phyloP scores from a whole-genome alignment of 1,284 basidiomycete species.

The Trichosporon coremiiforme region DNA sequence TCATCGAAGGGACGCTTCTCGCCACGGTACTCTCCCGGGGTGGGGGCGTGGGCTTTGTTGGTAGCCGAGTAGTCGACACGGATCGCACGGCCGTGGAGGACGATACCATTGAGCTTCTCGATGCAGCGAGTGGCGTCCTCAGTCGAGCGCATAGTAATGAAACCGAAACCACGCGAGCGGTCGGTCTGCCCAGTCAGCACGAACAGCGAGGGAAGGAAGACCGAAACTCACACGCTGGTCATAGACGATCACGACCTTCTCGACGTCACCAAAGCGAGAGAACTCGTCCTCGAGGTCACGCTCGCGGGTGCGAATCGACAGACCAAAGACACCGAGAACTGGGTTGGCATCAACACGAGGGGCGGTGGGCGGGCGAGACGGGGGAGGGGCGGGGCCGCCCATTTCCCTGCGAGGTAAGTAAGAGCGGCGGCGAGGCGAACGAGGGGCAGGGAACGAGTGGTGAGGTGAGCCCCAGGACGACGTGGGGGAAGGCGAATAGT shows the following conservation, averaged over 20 bases:
- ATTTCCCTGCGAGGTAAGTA: neutral
- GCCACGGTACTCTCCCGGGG: slow-evolving; percentile 97
- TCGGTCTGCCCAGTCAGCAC: slow-evolving; percentile 66
- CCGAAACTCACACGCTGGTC: slow-evolving; percentile 79
- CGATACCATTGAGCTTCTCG: slow-evolving; percentile 86
- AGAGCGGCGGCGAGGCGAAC: neutral
- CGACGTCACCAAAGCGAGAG: slow-evolving; percentile 79
- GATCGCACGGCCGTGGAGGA: slow-evolving; percentile 91
- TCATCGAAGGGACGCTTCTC: slow-evolving; percentile 67
- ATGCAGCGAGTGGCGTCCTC: slow-evolving; percentile 88
- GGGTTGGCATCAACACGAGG: slow-evolving; percentile 71
- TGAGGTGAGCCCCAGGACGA: neutral
- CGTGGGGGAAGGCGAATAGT: slow-evolving; percentile 16
- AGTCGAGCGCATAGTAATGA: slow-evolving; percentile 85
- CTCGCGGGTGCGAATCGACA: slow-evolving; percentile 92
- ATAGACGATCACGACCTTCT: slow-evolving; percentile 98
- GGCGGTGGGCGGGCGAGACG: slow-evolving; percentile 35
- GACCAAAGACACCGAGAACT: slow-evolving; percentile 93
- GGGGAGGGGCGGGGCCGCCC: slow-evolving; percentile 23
- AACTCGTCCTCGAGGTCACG: slow-evolving; percentile 95
- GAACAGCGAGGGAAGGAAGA: neutral
- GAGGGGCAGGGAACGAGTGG: neutral
- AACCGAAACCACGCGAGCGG: slow-evolving; percentile 95
- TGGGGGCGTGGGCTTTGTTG: slow-evolving; percentile 87
- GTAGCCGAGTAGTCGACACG: slow-evolving; percentile 97